Percentiles rank a stretch among this genome's conserved stretches.
Conservation (phyloP, 441 rosid species). For the Macaranga tanarius region DNA sequence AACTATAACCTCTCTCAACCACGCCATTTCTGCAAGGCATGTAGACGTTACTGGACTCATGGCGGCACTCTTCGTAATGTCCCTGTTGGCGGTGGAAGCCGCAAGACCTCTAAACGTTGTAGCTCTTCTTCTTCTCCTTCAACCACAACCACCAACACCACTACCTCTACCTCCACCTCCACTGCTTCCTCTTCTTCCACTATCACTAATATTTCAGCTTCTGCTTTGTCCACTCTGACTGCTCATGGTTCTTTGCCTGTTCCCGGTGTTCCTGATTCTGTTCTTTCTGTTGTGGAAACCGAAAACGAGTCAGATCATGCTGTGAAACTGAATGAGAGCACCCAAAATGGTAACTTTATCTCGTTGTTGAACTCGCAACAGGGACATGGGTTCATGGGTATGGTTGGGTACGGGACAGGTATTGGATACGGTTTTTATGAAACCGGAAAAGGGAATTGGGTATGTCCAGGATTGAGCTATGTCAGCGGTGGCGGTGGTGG, state of each 20-base stretch:
- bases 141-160: not conserved
- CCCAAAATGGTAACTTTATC: slow-evolving; percentile 32
- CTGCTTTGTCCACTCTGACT: slow-evolving; percentile 17
- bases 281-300: too few relatives aligned
- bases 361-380: slow-evolving; percentile 34
- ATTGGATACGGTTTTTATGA: slow-evolving; percentile 40
- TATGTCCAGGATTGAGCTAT: slow-evolving; percentile 28
- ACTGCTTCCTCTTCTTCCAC: slow-evolving; percentile 13
- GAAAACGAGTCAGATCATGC: slow-evolving; percentile 14
- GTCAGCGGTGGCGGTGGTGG: slow-evolving; percentile 20
- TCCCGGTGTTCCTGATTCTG: not conserved
- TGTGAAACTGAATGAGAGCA: slow-evolving; percentile 31
- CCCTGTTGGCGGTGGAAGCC: slow-evolving; percentile 62
- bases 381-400: slow-evolving; percentile 33
- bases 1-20: slow-evolving; percentile 65
- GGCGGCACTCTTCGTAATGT: slow-evolving; percentile 66
- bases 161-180: not conserved
- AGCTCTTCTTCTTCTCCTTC: slow-evolving; percentile 33
- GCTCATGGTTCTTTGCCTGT: slow-evolving; percentile 17
- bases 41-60: slow-evolving; percentile 73
- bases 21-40: slow-evolving; percentile 63
- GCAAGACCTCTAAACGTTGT: slow-evolving; percentile 52
- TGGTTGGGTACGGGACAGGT: slow-evolving; percentile 39
- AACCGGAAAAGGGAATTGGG: slow-evolving; percentile 40
- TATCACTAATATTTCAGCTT: slow-evolving; percentile 14